Evolutionary conservation across 2,329 filamentous ascomycete species (phyloP).

Genomic region (Penicillium brevicompactum): DNA sequence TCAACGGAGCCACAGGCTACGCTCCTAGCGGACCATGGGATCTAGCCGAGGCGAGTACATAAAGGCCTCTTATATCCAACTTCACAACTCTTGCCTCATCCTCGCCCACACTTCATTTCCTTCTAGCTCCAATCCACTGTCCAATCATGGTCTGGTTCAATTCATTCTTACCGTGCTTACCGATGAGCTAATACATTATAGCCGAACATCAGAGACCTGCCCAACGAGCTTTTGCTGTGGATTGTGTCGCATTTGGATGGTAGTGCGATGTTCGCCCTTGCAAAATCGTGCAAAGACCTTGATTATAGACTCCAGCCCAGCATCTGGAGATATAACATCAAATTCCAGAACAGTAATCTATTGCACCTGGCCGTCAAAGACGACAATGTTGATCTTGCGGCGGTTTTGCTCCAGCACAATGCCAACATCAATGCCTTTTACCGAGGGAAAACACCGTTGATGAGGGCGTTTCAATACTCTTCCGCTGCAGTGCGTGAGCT

Average conservation of each 20-base stretch:
- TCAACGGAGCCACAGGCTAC: no score
- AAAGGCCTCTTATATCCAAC: no score
- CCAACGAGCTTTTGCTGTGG: no score
- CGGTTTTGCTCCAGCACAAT: neutral
- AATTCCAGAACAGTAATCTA: slow-evolving; percentile 9
- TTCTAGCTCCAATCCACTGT: no score
- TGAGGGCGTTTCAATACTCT: slow-evolving; percentile 3
- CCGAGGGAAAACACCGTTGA: slow-evolving; percentile 1
- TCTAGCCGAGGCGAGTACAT: no score
- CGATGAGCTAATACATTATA: no score
- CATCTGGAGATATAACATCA: slow-evolving; percentile 3
- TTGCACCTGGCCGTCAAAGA: slow-evolving; percentile 3
- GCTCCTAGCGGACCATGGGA: no score
- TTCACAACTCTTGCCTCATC: no score
- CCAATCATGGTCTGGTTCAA: no score
- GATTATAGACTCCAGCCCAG: neutral
- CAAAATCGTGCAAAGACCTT: neutral
- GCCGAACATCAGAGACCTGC: no score
- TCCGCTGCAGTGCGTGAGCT: slow-evolving; percentile 1
- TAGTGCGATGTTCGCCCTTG: slow-evolving; percentile 1
- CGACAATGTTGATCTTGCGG: slow-evolving; percentile 3
- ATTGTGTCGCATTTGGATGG: slow-evolving; percentile 2
- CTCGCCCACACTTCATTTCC: no score
- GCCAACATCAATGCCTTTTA: slow-evolving; percentile 9
- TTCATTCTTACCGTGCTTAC: no score